Evolutionary conservation across 495 filamentous ascomycete genomes (phyloP), one percentile per base, ranked within the genome.

Genomic region (Hypomontagnella monticulosa): DNA sequence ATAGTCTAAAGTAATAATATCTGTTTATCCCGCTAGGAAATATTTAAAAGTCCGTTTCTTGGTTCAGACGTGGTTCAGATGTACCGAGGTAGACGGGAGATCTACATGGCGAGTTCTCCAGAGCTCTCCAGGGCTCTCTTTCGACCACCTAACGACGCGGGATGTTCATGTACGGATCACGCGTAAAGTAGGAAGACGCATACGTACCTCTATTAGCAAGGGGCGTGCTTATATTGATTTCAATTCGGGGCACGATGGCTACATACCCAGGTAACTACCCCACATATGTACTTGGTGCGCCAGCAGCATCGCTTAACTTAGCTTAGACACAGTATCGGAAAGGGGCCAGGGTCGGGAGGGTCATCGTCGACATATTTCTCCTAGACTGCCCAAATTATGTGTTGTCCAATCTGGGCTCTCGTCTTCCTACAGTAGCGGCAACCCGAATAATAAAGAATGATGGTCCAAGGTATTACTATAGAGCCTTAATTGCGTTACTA

Each of bases 211-310:
- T 4, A 40, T 37, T 61, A 54, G 32, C 47, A 48, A 43, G 57
- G 61, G 63, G 57, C n/a, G 63, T 67, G 34, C 8, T 61, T 36
- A 47, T 68, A 68, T 67, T 48, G 34, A 62, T 46, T 33, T 20
- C 15, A 14, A 40, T 40, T 10, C n/a, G 10, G 36, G 41, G 15
- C 20, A 34, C 14, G 27, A 11, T 19, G 34, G 32, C 9, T n/a
- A n/a, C n/a, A n/a, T n/a, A n/a, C n/a, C n/a, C n/a, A n/a, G n/a
- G n/a, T n/a, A n/a, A n/a, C n/a, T 67, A 55, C 53, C 52, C 53
- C 49, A 59, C 54, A 56, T 20, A 19, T 32, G 50, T 20, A 6
- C 27, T 33, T 5, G 37, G 33, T 27, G 23, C 23, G 23, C 23
- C 23, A 27, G 23, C 23, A 27, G 23, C 16, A 32, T 56, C 7